phyloP scores from a whole-genome alignment of 2,329 filamentous ascomycete genomes.

The Talaromyces sp. region DNA sequence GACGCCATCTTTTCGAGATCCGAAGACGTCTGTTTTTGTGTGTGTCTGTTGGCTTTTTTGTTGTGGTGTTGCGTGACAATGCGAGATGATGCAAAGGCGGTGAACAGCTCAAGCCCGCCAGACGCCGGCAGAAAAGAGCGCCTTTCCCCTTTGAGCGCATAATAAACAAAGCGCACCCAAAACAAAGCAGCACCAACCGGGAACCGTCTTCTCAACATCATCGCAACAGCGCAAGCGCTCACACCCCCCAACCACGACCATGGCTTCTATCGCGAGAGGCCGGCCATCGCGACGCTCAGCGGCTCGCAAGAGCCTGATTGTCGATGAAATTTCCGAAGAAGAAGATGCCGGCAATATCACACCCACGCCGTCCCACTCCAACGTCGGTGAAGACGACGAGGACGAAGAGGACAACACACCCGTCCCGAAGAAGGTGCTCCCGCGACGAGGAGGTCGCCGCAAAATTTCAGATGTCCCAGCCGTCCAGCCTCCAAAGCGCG shows the following conservation, averaged over 20 bases:
- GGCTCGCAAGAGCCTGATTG: conserved; percentile 65
- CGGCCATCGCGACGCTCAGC: conserved; percentile 58
- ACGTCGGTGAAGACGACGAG: conserved; percentile 56
- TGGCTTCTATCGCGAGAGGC: conserved; percentile 39
- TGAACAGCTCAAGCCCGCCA: conserved; percentile 1
- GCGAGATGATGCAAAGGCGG: conserved; percentile 13
- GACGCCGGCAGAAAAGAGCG: conserved; percentile 26
- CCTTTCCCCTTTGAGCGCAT: conserved; percentile 30
- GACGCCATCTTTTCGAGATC: conserved; percentile 28
- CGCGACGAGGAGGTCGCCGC: conserved; percentile 54
- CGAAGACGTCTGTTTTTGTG: not conserved
- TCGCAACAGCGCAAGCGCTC: conserved; percentile 15
- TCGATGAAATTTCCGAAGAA: conserved; percentile 76
- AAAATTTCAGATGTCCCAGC: conserved; percentile 49
- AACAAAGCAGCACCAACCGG: conserved; percentile 14
- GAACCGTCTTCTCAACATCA: conserved; percentile 19
- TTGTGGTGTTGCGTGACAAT: not conserved
- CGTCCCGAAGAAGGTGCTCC: conserved; percentile 56
- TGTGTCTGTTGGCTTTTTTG: not conserved
- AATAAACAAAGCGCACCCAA: conserved; percentile 37
- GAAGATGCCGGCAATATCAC: conserved; percentile 53
- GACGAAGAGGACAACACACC: conserved; percentile 79
- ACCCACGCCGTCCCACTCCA: conserved; percentile 34
- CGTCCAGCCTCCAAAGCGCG: conserved; percentile 17
- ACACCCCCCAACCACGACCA: conserved; percentile 15